These are phyloP conservation scores for Arthrobotrys conoides DNA, from an alignment of 2,329 filamentous ascomycete species.

Conservation along the genomic window DNA sequence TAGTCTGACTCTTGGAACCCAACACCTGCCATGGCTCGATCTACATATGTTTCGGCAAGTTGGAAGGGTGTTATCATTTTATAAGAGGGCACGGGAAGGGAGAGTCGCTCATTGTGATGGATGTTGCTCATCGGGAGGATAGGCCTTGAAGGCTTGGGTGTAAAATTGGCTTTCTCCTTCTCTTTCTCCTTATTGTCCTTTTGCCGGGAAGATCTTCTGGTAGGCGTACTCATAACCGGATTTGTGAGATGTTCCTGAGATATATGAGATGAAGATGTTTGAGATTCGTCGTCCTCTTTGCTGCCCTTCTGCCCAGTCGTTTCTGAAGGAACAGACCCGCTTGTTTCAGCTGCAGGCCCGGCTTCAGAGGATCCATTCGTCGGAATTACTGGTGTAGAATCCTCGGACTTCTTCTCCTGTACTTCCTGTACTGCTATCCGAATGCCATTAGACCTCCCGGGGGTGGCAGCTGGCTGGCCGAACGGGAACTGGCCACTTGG, in stretches of 20 bases:
- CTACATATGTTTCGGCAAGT: constrained; percentile 88
- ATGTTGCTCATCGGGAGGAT: constrained; percentile 82
- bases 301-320: constrained; percentile 48
- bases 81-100: constrained; percentile 81
- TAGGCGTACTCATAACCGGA: constrained; percentile 58
- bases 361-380: constrained; percentile 22
- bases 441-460: constrained; percentile 69
- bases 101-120: constrained; percentile 83
- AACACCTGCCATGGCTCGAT: constrained; percentile 94
- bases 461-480: constrained; percentile 18
- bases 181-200: constrained; percentile 59
- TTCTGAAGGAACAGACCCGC: constrained; percentile 43
- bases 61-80: constrained; percentile 83
- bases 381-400: constrained; percentile 63
- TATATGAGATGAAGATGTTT: constrained; percentile 38
- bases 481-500: constrained; percentile 51
- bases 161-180: constrained; percentile 34
- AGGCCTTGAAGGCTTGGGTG: constrained; percentile 43
- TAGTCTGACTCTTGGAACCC: constrained; percentile 96
- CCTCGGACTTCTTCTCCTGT: constrained; percentile 67
- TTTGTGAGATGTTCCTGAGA: constrained; percentile 33
- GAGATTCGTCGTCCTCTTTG: constrained; percentile 56
- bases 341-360: constrained; percentile 32
- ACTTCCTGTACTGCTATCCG: constrained; percentile 66
- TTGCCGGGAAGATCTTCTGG: constrained; percentile 53